Percentiles rank a stretch among this genome's conserved stretches.
phyloP scores from a whole-genome alignment of 2,329 filamentous ascomycete species.

The Ophiostoma triangulosporum region DNA sequence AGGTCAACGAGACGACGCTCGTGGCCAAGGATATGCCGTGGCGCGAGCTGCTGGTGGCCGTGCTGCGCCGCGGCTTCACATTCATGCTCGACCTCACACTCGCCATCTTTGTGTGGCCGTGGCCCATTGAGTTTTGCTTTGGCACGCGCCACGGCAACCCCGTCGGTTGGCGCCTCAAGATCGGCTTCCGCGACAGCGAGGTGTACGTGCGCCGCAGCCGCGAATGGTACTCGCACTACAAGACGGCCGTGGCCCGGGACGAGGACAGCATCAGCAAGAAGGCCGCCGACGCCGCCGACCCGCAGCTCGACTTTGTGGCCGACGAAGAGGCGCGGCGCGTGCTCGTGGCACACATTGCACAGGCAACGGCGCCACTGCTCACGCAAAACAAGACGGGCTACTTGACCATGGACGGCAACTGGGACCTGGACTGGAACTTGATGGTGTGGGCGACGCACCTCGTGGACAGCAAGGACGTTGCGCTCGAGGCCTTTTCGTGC shows the following conservation, averaged over 20 bases:
- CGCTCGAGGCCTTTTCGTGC: constrained; percentile 55
- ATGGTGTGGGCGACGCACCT: constrained; percentile 65
- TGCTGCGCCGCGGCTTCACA: constrained; percentile 45
- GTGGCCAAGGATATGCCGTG: constrained; percentile 43
- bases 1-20: constrained; percentile 50
- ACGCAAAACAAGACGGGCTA: constrained; percentile 75
- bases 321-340: constrained; percentile 37
- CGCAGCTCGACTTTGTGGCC: constrained; percentile 39
- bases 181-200: constrained; percentile 70
- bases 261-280: neutral
- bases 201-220: constrained; percentile 68
- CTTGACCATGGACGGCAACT: constrained; percentile 69
- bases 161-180: constrained; percentile 54
- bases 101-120: constrained; percentile 54
- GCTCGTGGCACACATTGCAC: constrained; percentile 48
- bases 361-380: constrained; percentile 54
- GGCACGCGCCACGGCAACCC: constrained; percentile 47
- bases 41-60: constrained; percentile 39
- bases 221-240: constrained; percentile 45
- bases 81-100: constrained; percentile 65
- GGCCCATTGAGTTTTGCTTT: constrained; percentile 59
- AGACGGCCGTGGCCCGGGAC: neutral
- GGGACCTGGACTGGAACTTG: constrained; percentile 72
- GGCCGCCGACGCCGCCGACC: neutral
- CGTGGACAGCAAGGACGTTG: constrained; percentile 46